These are phyloP conservation scores for Ophiosphaerella korrae DNA, from an alignment of 2,329 filamentous ascomycete species.

Conservation along the genomic window DNA sequence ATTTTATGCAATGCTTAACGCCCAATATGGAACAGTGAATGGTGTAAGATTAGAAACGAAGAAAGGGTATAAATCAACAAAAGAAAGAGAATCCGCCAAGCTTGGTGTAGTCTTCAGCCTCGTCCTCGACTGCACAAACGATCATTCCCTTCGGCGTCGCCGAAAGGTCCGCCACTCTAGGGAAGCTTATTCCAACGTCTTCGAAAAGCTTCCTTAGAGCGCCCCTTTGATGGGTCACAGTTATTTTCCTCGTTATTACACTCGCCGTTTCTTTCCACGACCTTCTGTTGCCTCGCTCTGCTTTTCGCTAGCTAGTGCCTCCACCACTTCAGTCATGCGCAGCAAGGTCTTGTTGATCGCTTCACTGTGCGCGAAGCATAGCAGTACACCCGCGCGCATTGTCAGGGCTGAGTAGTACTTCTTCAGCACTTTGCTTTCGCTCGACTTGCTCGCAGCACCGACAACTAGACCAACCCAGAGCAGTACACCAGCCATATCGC, in stretches of 20 bases:
- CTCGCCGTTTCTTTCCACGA: constrained; percentile 20
- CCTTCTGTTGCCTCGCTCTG: not conserved
- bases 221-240: constrained; percentile 2
- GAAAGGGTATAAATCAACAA: too few relatives aligned
- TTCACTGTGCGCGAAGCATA: constrained; percentile 45
- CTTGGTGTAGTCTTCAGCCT: too few relatives aligned
- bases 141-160: constrained; percentile 7
- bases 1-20: too few relatives aligned
- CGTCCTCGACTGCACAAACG: not conserved
- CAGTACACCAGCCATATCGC: constrained; percentile 46
- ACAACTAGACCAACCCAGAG: constrained; percentile 43
- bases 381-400: constrained; percentile 37
- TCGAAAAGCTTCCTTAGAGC: not conserved
- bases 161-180: constrained; percentile 17
- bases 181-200: constrained; percentile 20
- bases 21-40: too few relatives aligned
- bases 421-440: constrained; percentile 21
- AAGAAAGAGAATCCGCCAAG: too few relatives aligned
- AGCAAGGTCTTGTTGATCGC: constrained; percentile 36
- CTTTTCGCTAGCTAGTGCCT: constrained; percentile 9
- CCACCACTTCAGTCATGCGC: constrained; percentile 32
- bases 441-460: constrained; percentile 38
- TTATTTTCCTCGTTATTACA: not conserved
- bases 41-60: too few relatives aligned
- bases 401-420: constrained; percentile 42